Percentiles rank a stretch among this genome's conserved stretches.
Evolutionary conservation across 2,329 filamentous ascomycete genomes (phyloP).

Genomic region (Monosporascus sp.): DNA sequence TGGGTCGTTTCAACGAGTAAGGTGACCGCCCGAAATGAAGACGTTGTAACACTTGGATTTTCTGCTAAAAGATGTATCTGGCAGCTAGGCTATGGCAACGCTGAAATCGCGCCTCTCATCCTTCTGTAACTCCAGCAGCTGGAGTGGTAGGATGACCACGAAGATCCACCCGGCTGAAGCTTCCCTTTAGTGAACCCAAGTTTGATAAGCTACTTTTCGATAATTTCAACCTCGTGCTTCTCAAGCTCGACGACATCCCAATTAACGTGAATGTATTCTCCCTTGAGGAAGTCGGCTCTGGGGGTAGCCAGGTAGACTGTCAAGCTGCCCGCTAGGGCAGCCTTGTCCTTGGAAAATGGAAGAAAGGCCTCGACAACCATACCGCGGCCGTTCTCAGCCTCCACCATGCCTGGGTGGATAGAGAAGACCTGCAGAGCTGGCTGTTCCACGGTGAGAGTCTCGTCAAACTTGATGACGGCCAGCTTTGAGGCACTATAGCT

Average conservation of each 20-base stretch:
- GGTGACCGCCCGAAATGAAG: too few relatives aligned
- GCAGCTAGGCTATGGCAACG: too few relatives aligned
- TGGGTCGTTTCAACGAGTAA: too few relatives aligned
- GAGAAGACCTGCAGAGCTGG: constrained; percentile 19
- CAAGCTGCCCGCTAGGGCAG: constrained; percentile 23
- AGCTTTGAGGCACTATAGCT: constrained; percentile 17
- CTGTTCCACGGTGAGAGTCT: constrained; percentile 18
- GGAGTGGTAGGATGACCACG: background rate
- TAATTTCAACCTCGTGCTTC: constrained; percentile 22
- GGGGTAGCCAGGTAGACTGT: constrained; percentile 22
- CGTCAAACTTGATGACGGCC: constrained; percentile 18
- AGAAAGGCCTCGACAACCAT: constrained; percentile 9
- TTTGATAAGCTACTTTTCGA: constrained; percentile 17
- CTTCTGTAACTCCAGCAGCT: background rate
- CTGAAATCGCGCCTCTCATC: background rate
- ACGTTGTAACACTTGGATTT: too few relatives aligned
- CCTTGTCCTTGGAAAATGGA: constrained; percentile 27
- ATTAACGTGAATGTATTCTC: constrained; percentile 27
- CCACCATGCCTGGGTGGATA: constrained; percentile 17
- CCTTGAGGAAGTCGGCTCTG: constrained; percentile 28
- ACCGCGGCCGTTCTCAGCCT: constrained; percentile 13
- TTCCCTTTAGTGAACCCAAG: background rate
- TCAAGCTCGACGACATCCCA: constrained; percentile 29
- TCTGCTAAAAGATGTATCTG: too few relatives aligned
- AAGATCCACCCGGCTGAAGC: too few relatives aligned